Base-by-base conservation (phyloP, 495 filamentous ascomycete species). In the Hypoxylon cercidicola region DNA sequence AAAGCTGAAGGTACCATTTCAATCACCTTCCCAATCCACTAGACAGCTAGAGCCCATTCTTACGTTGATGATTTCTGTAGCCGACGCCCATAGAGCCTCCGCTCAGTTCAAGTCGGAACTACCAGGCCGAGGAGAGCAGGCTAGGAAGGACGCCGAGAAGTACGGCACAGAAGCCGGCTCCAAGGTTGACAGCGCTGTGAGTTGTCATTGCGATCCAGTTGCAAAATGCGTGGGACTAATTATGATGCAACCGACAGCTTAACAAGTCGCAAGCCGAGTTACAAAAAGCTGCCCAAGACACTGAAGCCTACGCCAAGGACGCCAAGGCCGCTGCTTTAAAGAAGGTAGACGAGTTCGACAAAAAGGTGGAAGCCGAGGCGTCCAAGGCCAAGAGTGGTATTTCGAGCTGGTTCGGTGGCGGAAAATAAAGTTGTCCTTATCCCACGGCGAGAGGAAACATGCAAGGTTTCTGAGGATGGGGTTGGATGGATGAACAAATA, bases 351-450 rank as follows among this genome's bases (percentile, higher is more conserved):
- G 80, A 86, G 62, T 78, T 85, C 52, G 92, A 95, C 74, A 84
- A 85, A 59, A 92, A 87, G 69, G 84, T 96, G 20, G 90, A 93
- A 79, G 80, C 88, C 66, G 87, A 87, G 67, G 85, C 93, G 11
- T 74, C 86, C 6, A 90, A 94, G 74, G 89, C 91, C 9, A 96
- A 96, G 86, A 84, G 87, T 51, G 85, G 85, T 16, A 75, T 95
- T 58, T 88, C 87, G 23, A 85, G 88, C 52, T 97, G 92, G 93
- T 93, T 96, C 63, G 88, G 90, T 32, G 86, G 85, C 73, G 84
- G 88, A 74, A 90, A 86, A 71, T 80, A 65, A 72, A 50, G 6
- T 5, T 4, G 16, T 0, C 16, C 3, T 35, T 30, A n/a, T 15
- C 40, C 8, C n/a, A 23, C 49, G 21, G 23, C 21, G 13, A 16